Conservation (phyloP, 352 stramenopile species). For the Phytophthora pluvialis region DNA sequence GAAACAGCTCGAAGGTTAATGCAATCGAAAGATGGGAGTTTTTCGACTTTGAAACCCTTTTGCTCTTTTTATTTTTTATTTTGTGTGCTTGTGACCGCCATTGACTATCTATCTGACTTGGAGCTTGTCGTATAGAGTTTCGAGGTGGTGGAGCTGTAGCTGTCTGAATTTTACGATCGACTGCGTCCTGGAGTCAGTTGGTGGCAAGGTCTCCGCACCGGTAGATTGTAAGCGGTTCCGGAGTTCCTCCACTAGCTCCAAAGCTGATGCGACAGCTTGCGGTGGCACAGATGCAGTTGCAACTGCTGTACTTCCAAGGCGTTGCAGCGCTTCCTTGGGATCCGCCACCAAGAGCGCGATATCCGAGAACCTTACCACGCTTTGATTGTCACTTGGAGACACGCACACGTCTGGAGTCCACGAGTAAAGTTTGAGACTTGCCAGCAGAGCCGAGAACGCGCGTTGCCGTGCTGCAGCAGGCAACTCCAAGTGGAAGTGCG, state of each 20-base stretch:
- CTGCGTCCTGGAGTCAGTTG: slow-evolving; percentile 16
- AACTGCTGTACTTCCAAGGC: background rate
- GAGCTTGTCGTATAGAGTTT: slow-evolving; percentile 7
- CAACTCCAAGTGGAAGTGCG: slow-evolving; percentile 61
- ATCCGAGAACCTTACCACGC: slow-evolving; percentile 31
- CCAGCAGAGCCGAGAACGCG: slow-evolving; percentile 31
- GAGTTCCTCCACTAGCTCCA: slow-evolving; percentile 15
- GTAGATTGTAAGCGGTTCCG: slow-evolving; percentile 5
- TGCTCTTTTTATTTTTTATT: slow-evolving; percentile 1
- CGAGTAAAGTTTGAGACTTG: slow-evolving; percentile 34
- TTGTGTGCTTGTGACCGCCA: background rate
- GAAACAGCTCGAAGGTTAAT: slow-evolving; percentile 30
- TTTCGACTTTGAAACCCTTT: slow-evolving; percentile 37
- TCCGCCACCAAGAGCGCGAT: slow-evolving; percentile 33
- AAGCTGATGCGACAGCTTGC: slow-evolving; percentile 16
- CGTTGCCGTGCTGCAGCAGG: slow-evolving; percentile 14
- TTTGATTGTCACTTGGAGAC: background rate
- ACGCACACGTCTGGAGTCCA: slow-evolving; percentile 55
- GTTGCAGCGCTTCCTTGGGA: slow-evolving; percentile 21
- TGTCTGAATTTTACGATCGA: slow-evolving; percentile 30
- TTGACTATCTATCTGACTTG: background rate
- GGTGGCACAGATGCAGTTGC: background rate
- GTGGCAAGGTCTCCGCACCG: background rate
- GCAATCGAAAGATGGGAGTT: slow-evolving; percentile 55
- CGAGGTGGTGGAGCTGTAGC: slow-evolving; percentile 34